Conservation (phyloP, 371 early-diverging fungal species). For the Rhizopus sp. region DNA sequence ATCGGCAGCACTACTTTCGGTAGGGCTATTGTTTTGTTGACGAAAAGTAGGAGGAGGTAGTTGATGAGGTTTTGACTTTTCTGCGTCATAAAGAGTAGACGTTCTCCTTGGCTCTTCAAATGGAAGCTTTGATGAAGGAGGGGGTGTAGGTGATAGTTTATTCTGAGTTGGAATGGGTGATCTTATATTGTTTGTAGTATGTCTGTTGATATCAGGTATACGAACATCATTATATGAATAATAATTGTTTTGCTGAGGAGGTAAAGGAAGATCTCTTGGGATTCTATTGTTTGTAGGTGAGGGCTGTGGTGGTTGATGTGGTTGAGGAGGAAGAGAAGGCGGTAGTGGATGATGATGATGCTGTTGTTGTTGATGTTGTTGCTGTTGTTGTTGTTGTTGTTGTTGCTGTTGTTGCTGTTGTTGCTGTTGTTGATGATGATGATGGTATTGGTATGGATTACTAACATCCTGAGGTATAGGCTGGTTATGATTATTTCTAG, state of each 20-base stretch:
- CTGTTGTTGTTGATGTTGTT: too few relatives aligned
- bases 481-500: neutral
- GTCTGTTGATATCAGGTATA: slow-evolving; percentile 34
- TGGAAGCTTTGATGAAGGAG: slow-evolving; percentile 4
- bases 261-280: slow-evolving; percentile 36
- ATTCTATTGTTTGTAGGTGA: slow-evolving; percentile 16
- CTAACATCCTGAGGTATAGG: slow-evolving; percentile 66
- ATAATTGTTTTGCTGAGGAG: slow-evolving; percentile 17
- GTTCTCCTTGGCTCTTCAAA: slow-evolving; percentile 25
- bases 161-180: slow-evolving; percentile 27
- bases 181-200: slow-evolving; percentile 13
- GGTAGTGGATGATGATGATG: slow-evolving; percentile 5
- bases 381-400: too few relatives aligned
- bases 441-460: slow-evolving; percentile 48
- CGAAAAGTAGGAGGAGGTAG: slow-evolving; percentile 4
- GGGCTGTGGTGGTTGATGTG: slow-evolving; percentile 8
- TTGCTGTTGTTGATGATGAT: slow-evolving; percentile 5
- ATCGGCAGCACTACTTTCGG: slow-evolving; percentile 42
- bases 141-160: slow-evolving; percentile 13
- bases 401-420: too few relatives aligned
- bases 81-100: slow-evolving; percentile 26
- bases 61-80: slow-evolving; percentile 7
- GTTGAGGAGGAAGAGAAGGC: neutral
- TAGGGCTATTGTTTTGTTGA: slow-evolving; percentile 16
- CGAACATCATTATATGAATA: slow-evolving; percentile 26